A percentile compares a stretch with the other conserved stretches of the same genome.
Conservation (phyloP, 768 basidiomycete species). For the Fomitopsis pulvina region DNA sequence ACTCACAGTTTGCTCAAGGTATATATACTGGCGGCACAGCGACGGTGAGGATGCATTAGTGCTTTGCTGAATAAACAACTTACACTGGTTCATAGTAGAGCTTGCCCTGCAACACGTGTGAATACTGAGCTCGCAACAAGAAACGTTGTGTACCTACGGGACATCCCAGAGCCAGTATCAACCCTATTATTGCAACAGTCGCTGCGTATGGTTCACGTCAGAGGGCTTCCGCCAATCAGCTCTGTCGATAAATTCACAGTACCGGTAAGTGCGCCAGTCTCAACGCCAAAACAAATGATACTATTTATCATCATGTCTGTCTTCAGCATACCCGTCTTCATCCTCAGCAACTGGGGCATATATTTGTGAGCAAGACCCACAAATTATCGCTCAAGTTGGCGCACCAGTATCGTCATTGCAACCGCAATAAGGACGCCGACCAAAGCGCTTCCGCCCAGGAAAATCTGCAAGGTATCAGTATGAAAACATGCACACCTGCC, state of each 20-base stretch:
- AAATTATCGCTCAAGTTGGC: neutral
- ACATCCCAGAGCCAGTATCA: neutral
- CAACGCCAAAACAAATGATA: conserved; percentile 3
- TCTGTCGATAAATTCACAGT: neutral
- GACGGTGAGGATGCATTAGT: too few species aligned
- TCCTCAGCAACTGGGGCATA: neutral
- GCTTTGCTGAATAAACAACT: neutral
- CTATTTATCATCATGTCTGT: conserved; percentile 3
- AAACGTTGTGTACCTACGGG: neutral
- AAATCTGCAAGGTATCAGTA: neutral
- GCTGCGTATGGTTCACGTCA: neutral
- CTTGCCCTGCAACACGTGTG: neutral
- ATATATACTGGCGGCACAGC: neutral
- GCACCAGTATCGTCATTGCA: neutral
- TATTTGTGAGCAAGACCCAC: neutral
- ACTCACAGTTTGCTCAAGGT: neutral
- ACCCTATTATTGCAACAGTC: neutral
- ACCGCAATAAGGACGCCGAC: conserved; percentile 2
- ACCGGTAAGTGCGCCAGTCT: conserved; percentile 6
- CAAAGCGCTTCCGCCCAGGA: neutral
- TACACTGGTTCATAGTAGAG: neutral
- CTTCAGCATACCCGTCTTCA: conserved; percentile 1
- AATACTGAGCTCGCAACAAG: neutral
- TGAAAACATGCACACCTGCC: neutral
- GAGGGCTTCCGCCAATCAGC: too few species aligned